A percentile compares a stretch with the other conserved stretches of the same genome.
These are phyloP conservation scores for Nicotiana sylvestris DNA, from an alignment of 257 asterid genomes.

Conservation along the genomic window DNA sequence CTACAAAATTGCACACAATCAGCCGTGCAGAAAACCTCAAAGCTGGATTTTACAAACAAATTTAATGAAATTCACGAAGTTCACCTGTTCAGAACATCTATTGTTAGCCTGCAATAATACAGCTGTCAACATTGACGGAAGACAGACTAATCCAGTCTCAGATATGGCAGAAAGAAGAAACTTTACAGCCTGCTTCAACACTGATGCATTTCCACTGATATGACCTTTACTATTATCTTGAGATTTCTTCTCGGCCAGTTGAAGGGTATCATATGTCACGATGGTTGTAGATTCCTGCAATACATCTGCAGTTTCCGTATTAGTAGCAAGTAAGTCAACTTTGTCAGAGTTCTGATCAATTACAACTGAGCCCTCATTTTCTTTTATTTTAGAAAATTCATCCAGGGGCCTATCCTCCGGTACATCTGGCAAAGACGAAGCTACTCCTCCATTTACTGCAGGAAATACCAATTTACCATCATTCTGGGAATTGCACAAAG, in stretches of 20 bases:
- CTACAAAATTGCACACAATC: background rate
- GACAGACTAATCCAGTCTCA: constrained; percentile 98
- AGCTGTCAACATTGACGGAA: constrained; percentile 97
- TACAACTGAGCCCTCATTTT: constrained; percentile 15
- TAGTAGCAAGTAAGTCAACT: constrained; percentile 25
- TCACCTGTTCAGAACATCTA: constrained; percentile 84
- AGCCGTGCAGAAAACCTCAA: background rate
- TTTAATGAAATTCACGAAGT: background rate
- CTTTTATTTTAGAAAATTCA: constrained; percentile 26
- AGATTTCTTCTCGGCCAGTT: constrained; percentile 36
- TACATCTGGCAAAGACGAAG: constrained; percentile 36
- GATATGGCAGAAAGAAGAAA: constrained; percentile 81
- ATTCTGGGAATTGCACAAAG: constrained; percentile 24
- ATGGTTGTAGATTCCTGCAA: constrained; percentile 27
- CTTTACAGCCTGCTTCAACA: constrained; percentile 52
- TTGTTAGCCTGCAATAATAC: constrained; percentile 91
- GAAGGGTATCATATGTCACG: constrained; percentile 36
- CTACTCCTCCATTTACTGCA: constrained; percentile 15
- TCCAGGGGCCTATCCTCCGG: constrained; percentile 46
- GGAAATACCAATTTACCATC: constrained; percentile 14
- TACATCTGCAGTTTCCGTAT: constrained; percentile 25
- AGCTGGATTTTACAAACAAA: background rate
- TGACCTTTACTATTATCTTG: constrained; percentile 31
- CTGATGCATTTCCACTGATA: constrained; percentile 31
- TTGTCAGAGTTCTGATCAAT: constrained; percentile 28